A percentile compares a stretch with the other conserved stretches of the same genome.
Evolutionary conservation across 768 basidiomycete species (phyloP).

Genomic region (Termitomyces sp.): DNA sequence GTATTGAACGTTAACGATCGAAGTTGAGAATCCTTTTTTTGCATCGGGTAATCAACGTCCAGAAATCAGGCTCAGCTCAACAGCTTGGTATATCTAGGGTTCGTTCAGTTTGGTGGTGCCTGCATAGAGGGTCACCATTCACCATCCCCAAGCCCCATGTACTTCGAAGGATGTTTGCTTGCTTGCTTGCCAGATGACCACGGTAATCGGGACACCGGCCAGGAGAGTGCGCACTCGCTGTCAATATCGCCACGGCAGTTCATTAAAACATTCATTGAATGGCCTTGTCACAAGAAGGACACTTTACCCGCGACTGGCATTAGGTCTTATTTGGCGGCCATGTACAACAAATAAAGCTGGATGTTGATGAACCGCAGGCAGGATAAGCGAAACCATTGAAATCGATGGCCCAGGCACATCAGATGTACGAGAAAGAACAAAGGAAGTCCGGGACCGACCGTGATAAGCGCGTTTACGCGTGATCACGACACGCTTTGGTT

Average conservation of each 20-base stretch:
- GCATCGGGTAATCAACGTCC: background rate
- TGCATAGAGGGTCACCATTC: background rate
- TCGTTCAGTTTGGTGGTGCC: background rate
- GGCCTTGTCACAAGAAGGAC: background rate
- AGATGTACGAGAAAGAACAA: too few relatives aligned
- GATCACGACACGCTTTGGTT: conserved; percentile 7
- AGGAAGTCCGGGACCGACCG: too few relatives aligned
- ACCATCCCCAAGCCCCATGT: background rate
- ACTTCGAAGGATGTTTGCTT: background rate
- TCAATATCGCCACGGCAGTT: background rate
- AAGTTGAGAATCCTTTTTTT: background rate
- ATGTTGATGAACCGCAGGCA: background rate
- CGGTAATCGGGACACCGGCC: background rate
- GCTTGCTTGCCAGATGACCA: background rate
- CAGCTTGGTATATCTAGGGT: background rate
- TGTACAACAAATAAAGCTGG: background rate
- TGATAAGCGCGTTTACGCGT: conserved; percentile 7
- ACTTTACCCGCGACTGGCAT: background rate
- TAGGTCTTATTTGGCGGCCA: background rate
- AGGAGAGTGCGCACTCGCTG: background rate
- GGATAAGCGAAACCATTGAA: background rate
- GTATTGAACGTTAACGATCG: background rate
- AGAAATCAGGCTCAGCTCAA: background rate
- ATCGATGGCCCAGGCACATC: background rate
- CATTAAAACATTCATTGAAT: background rate